phyloP scores from a whole-genome alignment of 495 filamentous ascomycete species.

The Penicillium paradoxum region DNA sequence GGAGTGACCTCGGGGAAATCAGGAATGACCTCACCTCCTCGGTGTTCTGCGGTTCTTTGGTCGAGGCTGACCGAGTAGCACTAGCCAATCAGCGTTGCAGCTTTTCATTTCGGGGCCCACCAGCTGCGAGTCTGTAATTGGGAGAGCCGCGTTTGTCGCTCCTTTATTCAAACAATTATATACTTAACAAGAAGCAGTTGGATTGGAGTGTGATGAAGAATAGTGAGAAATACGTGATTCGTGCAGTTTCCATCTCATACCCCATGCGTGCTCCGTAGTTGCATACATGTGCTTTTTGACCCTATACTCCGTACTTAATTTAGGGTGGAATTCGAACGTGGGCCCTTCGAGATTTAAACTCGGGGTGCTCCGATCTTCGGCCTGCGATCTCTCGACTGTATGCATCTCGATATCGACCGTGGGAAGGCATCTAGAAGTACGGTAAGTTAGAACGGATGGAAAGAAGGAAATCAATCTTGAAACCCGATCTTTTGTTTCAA shows the following conservation, averaged over 20 bases:
- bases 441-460: neutral
- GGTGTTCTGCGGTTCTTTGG: neutral
- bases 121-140: neutral
- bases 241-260: neutral
- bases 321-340: constrained; percentile 2
- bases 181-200: neutral
- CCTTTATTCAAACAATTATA: neutral
- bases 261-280: neutral
- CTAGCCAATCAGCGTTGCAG: neutral
- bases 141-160: constrained; percentile 3
- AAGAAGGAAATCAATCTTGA: neutral
- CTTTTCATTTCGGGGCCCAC: neutral
- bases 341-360: constrained; percentile 7
- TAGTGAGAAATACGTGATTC: neutral
- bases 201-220: neutral
- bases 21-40: neutral
- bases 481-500: no score
- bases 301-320: neutral
- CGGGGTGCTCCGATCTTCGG: constrained; percentile 14
- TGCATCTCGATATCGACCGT: neutral
- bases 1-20: neutral
- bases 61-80: neutral
- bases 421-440: neutral
- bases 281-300: neutral
- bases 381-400: neutral